Conservation (phyloP, 805 yeast species). For the Candida easanensis region DNA sequence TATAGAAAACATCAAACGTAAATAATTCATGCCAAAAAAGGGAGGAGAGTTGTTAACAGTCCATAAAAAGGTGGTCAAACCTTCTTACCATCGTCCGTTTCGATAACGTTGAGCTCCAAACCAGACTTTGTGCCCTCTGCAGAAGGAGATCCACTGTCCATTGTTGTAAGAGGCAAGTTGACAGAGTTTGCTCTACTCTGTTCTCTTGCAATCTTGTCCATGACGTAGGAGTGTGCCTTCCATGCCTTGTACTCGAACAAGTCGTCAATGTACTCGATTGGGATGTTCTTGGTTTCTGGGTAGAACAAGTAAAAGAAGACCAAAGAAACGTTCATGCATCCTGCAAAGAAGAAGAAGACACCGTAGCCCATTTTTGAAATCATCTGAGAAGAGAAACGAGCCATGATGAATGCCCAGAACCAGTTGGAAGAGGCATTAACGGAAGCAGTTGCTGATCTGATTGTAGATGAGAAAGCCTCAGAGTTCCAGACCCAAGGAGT, state of each 20-base stretch:
- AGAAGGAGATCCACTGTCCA: background rate
- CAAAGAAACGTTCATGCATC: conserved; percentile 13
- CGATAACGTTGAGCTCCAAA: conserved; percentile 4
- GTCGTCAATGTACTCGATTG: conserved; percentile 19
- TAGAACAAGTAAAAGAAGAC: conserved; percentile 14
- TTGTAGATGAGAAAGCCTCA: conserved; percentile 43
- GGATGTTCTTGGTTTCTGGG: conserved; percentile 23
- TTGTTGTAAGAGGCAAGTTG: conserved; percentile 6
- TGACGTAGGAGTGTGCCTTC: conserved; percentile 16
- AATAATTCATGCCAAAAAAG: background rate
- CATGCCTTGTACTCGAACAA: conserved; percentile 18
- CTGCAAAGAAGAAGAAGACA: conserved; percentile 37
- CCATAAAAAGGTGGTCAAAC: background rate
- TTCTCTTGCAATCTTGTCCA: conserved; percentile 17
- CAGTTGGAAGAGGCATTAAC: conserved; percentile 45
- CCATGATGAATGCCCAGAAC: conserved; percentile 51
- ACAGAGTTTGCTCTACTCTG: conserved; percentile 13
- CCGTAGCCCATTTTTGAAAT: conserved; percentile 42
- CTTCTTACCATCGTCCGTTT: conserved; percentile 1
- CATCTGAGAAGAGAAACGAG: conserved; percentile 44
- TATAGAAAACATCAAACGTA: background rate
- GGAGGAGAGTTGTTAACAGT: too few relatives aligned
- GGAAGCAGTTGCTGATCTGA: conserved; percentile 41
- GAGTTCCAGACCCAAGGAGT: conserved; percentile 47
- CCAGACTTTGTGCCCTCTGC: conserved; percentile 1